Evolutionary conservation across 257 asterid genomes (phyloP).

Genomic region (Leptodermis oblonga): DNA sequence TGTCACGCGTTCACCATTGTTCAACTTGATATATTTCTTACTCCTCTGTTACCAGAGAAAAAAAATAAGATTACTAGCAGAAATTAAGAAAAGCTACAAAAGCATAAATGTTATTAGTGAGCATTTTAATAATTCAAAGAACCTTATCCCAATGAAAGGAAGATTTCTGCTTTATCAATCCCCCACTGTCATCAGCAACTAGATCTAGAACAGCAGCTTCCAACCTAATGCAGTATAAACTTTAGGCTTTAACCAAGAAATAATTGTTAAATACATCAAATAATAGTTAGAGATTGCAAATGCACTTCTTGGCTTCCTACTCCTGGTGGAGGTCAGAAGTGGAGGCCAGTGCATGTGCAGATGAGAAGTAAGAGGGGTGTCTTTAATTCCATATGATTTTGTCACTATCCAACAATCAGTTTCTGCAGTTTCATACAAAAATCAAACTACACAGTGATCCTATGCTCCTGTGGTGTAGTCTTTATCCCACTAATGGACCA

Average conservation of each 20-base stretch:
- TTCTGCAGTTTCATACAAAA: neutral
- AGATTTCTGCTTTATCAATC: slow-evolving; percentile 70
- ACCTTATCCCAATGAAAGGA: slow-evolving; percentile 97
- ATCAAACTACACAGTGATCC: neutral
- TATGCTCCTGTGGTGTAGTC: neutral
- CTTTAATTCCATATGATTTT: neutral
- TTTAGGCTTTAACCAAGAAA: neutral
- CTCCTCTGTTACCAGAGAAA: slow-evolving; percentile 54
- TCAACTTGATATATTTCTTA: slow-evolving; percentile 87
- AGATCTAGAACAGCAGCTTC: slow-evolving; percentile 89
- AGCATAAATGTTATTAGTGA: neutral
- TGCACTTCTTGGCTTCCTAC: neutral
- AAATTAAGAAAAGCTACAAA: neutral
- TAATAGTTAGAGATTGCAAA: neutral
- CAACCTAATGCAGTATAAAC: slow-evolving; percentile 41
- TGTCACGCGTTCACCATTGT: slow-evolving; percentile 89
- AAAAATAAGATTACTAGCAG: neutral
- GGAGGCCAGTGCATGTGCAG: neutral
- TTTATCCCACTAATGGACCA: too few relatives aligned
- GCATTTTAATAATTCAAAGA: slow-evolving; percentile 16
- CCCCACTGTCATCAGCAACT: slow-evolving; percentile 72
- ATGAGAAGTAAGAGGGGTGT: neutral
- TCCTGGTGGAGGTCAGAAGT: neutral
- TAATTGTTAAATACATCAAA: neutral
- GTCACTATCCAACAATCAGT: neutral